Conservation (phyloP, 164 flowering plant species). For the Dillenia suffruticosa region DNA sequence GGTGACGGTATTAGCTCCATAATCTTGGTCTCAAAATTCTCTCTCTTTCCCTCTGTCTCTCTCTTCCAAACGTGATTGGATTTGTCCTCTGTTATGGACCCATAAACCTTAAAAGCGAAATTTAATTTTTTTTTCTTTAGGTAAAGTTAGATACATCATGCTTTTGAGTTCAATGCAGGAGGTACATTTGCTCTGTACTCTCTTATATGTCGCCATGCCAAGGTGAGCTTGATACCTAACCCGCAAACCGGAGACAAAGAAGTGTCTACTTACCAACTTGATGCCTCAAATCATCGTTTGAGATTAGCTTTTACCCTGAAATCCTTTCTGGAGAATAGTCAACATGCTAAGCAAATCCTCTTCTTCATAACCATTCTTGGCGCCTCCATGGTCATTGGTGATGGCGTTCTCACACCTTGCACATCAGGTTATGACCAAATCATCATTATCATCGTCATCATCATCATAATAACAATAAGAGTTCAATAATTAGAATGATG, state of each 20-base stretch:
- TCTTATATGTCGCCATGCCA: too few species aligned
- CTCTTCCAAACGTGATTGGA: too few species aligned
- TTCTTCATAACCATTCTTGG: slow-evolving; percentile 3
- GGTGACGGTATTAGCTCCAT: background rate
- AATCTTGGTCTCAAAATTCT: too few species aligned
- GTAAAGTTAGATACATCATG: too few species aligned
- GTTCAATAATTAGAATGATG: background rate
- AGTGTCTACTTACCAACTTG: background rate
- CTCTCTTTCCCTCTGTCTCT: too few species aligned
- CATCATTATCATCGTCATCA: background rate
- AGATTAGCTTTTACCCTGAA: background rate
- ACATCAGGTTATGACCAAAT: background rate
- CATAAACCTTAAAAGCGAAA: too few species aligned
- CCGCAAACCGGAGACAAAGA: too few species aligned
- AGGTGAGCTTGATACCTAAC: too few species aligned
- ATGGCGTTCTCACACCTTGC: slow-evolving; percentile 4
- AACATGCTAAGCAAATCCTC: background rate
- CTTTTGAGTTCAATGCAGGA: too few species aligned
- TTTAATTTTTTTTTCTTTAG: too few species aligned
- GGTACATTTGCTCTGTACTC: too few species aligned
- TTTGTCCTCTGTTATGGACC: too few species aligned
- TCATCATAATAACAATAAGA: background rate
- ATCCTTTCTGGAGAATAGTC: background rate
- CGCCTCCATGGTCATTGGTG: slow-evolving; percentile 7
- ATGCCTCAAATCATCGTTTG: background rate